Evolutionary conservation across 352 stramenopile genomes (phyloP).

Genomic region (Globisporangium cederbergense): DNA sequence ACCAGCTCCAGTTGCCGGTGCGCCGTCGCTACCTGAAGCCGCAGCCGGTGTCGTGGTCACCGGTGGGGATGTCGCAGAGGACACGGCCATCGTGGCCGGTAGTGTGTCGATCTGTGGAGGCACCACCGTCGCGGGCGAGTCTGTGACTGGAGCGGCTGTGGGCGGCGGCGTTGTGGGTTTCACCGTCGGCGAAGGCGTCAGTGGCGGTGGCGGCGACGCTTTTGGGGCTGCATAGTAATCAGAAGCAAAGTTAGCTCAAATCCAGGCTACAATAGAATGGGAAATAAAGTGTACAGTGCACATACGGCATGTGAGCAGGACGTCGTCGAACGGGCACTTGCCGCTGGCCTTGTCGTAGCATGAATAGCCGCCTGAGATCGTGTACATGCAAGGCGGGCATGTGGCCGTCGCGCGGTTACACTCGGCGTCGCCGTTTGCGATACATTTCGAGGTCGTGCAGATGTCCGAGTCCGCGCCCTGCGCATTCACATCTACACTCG

Average conservation of each 20-base stretch:
- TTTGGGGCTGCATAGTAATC: slow-evolving; percentile 4
- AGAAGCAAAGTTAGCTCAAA: not conserved
- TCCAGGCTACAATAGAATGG: too few relatives aligned
- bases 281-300: not conserved
- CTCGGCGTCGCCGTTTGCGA: slow-evolving; percentile 50
- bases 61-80: slow-evolving; percentile 5
- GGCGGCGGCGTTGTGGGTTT: not conserved
- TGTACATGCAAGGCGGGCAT: slow-evolving; percentile 71
- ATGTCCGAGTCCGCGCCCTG: slow-evolving; percentile 18
- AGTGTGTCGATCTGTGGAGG: slow-evolving; percentile 15
- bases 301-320: slow-evolving; percentile 28
- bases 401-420: slow-evolving; percentile 36
- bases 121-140: slow-evolving; percentile 12
- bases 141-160: not conserved
- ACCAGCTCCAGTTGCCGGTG: not conserved
- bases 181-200: not conserved
- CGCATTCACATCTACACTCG: not conserved
- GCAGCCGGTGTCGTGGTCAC: not conserved
- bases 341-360: slow-evolving; percentile 56
- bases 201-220: slow-evolving; percentile 4
- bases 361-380: slow-evolving; percentile 55
- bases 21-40: not conserved
- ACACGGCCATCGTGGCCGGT: not conserved
- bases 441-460: slow-evolving; percentile 46
- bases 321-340: slow-evolving; percentile 38